phyloP scores from a whole-genome alignment of 768 basidiomycete genomes.

The Mycena maculata region DNA sequence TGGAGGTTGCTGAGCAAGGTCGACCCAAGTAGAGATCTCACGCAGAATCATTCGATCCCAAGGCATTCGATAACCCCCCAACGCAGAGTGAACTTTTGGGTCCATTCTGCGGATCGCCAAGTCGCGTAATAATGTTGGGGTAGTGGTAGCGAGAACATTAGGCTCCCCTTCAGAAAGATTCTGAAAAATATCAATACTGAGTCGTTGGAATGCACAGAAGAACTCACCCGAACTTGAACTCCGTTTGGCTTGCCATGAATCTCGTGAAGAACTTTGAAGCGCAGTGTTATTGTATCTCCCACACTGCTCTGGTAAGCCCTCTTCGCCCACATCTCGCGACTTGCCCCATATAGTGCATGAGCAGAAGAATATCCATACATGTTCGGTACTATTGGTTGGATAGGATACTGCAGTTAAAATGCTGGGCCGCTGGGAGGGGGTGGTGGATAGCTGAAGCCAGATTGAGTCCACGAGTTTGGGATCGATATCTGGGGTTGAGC shows the following conservation, averaged over 20 bases:
- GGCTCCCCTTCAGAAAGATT: slow-evolving; percentile 4
- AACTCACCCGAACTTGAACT: background rate
- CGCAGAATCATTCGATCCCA: too few species aligned
- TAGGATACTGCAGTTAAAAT: too few species aligned
- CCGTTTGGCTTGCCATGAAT: background rate
- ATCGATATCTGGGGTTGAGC: background rate
- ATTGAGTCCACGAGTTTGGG: background rate
- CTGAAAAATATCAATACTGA: background rate
- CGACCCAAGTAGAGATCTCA: too few species aligned
- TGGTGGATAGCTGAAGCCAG: background rate
- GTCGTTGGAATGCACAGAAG: too few species aligned
- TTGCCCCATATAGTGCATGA: background rate
- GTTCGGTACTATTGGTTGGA: too few species aligned
- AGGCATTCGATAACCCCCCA: background rate
- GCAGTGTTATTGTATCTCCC: background rate
- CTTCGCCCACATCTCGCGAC: background rate
- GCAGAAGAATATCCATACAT: background rate
- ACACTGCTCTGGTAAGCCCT: background rate
- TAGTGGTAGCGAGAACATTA: background rate
- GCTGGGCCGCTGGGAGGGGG: background rate
- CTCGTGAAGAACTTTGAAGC: background rate
- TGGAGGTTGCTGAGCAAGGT: background rate
- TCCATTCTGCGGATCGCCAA: background rate
- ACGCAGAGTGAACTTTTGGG: background rate
- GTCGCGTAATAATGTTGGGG: background rate